A percentile compares a stretch with the other conserved stretches of the same genome.
These are phyloP conservation scores for Citrus reticulata DNA, from an alignment of 345 rosid genomes.

Conservation along the genomic window DNA sequence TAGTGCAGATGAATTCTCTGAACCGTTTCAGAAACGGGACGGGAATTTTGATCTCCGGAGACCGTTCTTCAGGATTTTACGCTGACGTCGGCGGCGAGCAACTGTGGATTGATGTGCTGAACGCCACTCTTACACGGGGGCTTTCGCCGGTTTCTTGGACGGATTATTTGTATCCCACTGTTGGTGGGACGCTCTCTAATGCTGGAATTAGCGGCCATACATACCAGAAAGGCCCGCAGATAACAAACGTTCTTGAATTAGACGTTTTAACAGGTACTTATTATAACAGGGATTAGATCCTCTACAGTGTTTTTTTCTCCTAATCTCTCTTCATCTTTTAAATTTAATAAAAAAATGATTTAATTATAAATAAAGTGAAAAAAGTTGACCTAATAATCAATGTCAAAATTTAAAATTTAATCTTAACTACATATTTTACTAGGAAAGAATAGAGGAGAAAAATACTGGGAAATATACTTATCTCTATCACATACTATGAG, in stretches of 20 bases:
- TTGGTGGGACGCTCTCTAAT: constrained; percentile 56
- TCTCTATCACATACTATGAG: too few species aligned
- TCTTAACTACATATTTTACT: too few species aligned
- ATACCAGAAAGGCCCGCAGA: constrained; percentile 48
- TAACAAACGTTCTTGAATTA: constrained; percentile 32
- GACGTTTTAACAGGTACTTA: neutral
- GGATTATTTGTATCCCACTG: constrained; percentile 40
- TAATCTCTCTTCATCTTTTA: too few species aligned
- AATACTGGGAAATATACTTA: too few species aligned
- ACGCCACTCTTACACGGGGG: constrained; percentile 25
- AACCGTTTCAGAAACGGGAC: neutral
- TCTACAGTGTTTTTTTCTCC: too few species aligned
- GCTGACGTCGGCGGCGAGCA: constrained; percentile 48
- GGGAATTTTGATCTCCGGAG: neutral
- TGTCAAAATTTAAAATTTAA: too few species aligned
- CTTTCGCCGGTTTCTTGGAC: constrained; percentile 50
- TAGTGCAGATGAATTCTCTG: constrained; percentile 38
- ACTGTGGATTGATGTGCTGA: constrained; percentile 47
- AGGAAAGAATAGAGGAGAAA: too few species aligned
- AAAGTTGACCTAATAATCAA: too few species aligned
- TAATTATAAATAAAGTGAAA: too few species aligned
- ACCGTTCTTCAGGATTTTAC: constrained; percentile 8
- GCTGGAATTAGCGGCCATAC: constrained; percentile 56
- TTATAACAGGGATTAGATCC: too few species aligned
- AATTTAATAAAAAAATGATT: too few species aligned